A percentile compares a stretch with the other conserved stretches of the same genome.
phyloP scores from a whole-genome alignment of 768 basidiomycete species.

The Lepiota brunneoincarnata region DNA sequence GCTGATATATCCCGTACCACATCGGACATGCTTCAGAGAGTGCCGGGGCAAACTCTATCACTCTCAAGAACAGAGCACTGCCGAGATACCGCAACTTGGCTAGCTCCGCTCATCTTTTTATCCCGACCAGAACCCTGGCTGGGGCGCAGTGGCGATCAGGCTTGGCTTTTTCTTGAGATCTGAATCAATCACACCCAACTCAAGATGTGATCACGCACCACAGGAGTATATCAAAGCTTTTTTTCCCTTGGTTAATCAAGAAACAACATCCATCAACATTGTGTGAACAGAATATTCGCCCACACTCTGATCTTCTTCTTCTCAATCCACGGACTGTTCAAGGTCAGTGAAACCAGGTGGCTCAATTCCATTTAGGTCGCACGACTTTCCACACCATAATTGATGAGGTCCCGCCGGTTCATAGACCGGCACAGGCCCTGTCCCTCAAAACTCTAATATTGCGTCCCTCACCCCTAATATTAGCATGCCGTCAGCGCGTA shows the following conservation, averaged over 20 bases:
- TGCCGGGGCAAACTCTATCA: conserved; percentile 5
- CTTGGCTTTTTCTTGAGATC: not conserved
- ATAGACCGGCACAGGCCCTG: not conserved
- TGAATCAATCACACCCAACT: not conserved
- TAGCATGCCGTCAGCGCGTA: conserved; percentile 6
- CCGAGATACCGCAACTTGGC: not conserved
- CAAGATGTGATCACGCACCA: conserved; percentile 1
- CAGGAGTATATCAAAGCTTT: too few relatives aligned
- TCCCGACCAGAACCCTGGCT: not conserved
- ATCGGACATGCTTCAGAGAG: not conserved
- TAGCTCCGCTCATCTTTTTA: conserved; percentile 1
- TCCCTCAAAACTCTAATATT: conserved; percentile 8
- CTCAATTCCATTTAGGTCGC: not conserved
- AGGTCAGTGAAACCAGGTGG: not conserved
- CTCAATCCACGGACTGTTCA: not conserved
- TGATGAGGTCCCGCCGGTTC: conserved; percentile 4
- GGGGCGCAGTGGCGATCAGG: not conserved
- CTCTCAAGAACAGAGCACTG: not conserved
- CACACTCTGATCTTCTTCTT: conserved; percentile 11
- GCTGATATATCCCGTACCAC: too few relatives aligned
- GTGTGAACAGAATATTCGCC: conserved; percentile 4
- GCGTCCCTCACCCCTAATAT: conserved; percentile 1
- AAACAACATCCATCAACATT: not conserved
- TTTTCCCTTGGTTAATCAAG: not conserved
- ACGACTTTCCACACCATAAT: conserved; percentile 5